These are phyloP conservation scores for Durio zibethinus DNA, from an alignment of 345 rosid genomes.

Conservation along the genomic window DNA sequence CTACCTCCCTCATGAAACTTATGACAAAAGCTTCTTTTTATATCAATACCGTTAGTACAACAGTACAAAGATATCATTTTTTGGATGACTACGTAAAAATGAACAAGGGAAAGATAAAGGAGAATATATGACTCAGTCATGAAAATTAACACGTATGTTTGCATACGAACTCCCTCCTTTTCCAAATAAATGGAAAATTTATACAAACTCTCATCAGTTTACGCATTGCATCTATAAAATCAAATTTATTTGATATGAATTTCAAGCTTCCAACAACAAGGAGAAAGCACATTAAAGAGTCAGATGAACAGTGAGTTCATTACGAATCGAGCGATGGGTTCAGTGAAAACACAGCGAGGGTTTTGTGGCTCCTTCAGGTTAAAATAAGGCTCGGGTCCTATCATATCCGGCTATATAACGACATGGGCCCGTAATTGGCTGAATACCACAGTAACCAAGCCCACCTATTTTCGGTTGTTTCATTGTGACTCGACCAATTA, in stretches of 20 bases:
- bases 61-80: neutral
- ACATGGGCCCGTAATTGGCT: neutral
- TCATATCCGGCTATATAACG: neutral
- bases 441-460: too few species aligned
- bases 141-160: too few species aligned
- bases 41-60: neutral
- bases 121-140: too few species aligned
- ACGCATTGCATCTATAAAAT: too few species aligned
- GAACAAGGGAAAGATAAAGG: neutral
- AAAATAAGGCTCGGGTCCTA: too few species aligned
- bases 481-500: too few species aligned
- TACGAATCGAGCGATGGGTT: neutral
- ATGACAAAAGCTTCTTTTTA: neutral
- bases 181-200: too few species aligned
- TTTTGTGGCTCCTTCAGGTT: too few species aligned
- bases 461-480: too few species aligned
- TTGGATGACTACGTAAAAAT: neutral
- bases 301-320: neutral
- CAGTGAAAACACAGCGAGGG: neutral
- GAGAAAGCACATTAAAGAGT: neutral
- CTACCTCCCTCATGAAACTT: neutral
- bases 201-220: too few species aligned
- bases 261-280: neutral
- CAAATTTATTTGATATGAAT: too few species aligned
- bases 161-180: too few species aligned